phyloP scores from a whole-genome alignment of 345 rosid genomes.

The Diplotaxis tenuifolia region DNA sequence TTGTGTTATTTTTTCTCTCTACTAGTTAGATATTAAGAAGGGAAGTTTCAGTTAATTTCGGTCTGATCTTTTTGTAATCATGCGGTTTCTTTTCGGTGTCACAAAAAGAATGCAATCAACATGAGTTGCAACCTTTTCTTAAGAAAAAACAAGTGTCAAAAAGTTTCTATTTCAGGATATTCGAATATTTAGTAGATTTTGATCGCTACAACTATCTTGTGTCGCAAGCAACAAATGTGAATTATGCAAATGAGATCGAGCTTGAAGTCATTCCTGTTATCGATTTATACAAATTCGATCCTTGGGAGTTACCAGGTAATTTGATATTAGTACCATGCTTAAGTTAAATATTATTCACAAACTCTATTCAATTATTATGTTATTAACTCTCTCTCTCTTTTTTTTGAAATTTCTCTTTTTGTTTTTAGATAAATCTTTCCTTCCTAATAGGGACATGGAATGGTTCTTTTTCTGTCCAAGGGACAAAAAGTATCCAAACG shows the following conservation, averaged over 20 bases:
- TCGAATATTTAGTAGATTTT: slow-evolving; percentile 34
- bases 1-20: background rate
- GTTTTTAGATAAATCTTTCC: slow-evolving; percentile 67
- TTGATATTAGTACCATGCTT: background rate
- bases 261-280: slow-evolving; percentile 69
- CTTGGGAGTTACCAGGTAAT: slow-evolving; percentile 78
- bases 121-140: slow-evolving; percentile 59
- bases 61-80: background rate
- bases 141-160: slow-evolving; percentile 58
- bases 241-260: slow-evolving; percentile 53
- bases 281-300: slow-evolving; percentile 70
- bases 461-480: slow-evolving; percentile 94
- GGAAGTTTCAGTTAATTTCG: background rate
- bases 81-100: slow-evolving; percentile 26
- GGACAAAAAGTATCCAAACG: slow-evolving; percentile 85
- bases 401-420: background rate
- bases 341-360: background rate
- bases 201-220: background rate
- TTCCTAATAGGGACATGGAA: slow-evolving; percentile 75
- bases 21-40: background rate
- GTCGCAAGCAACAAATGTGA: slow-evolving; percentile 17
- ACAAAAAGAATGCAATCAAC: slow-evolving; percentile 50
- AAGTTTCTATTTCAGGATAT: slow-evolving; percentile 87
- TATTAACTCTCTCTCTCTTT: background rate
- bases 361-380: background rate